These are phyloP conservation scores for Fonsecaea pugnacius DNA, from an alignment of 2,329 filamentous ascomycete species.

Conservation along the genomic window DNA sequence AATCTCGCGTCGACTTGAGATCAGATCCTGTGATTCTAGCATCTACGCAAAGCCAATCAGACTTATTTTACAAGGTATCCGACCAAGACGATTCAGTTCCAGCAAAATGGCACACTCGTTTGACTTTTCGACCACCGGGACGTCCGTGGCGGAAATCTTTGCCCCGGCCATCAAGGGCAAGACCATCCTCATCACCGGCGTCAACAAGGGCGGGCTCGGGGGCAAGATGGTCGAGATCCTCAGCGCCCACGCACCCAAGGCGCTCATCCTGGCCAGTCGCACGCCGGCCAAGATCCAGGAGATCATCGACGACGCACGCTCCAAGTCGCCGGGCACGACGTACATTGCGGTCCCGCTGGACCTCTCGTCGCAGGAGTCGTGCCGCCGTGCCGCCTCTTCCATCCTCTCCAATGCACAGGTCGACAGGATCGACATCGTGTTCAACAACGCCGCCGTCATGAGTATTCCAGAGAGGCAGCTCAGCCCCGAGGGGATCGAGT, in stretches of 20 bases:
- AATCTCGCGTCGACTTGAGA: neutral
- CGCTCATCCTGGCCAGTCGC: conserved; percentile 32
- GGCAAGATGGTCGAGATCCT: conserved; percentile 30
- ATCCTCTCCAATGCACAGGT: conserved; percentile 37
- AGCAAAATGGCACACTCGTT: conserved; percentile 5
- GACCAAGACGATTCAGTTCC: neutral
- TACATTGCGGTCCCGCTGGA: conserved; percentile 43
- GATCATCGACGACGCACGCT: conserved; percentile 21
- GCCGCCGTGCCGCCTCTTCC: conserved; percentile 42
- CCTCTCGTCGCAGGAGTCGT: conserved; percentile 41
- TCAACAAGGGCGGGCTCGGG: conserved; percentile 30
- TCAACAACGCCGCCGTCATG: conserved; percentile 51
- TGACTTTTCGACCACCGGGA: conserved; percentile 14
- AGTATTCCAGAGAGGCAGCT: conserved; percentile 36
- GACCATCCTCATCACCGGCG: conserved; percentile 33
- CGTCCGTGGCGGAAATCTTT: conserved; percentile 21
- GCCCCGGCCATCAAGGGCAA: conserved; percentile 29
- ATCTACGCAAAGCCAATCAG: neutral
- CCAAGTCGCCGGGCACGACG: conserved; percentile 31
- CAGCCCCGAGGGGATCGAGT: conserved; percentile 45
- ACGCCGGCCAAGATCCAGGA: conserved; percentile 31
- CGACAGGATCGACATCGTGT: conserved; percentile 46
- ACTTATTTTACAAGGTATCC: neutral
- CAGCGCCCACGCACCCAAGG: conserved; percentile 26
- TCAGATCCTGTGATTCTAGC: neutral